Base-by-base conservation (phyloP, 2,329 filamentous ascomycete genomes). In the Daldinia sp. region DNA sequence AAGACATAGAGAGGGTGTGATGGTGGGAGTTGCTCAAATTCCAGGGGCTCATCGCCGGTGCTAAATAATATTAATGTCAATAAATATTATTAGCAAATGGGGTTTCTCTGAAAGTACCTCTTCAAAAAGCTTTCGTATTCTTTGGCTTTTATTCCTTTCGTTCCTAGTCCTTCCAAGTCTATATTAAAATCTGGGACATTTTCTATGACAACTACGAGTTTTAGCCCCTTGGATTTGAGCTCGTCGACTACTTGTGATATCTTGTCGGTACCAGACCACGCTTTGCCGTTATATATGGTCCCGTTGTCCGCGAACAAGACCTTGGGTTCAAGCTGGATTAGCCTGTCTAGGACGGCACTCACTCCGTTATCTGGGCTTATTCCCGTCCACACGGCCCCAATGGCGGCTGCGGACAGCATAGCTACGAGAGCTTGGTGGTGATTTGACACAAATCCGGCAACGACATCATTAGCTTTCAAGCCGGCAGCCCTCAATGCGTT, bases 361-460 rank as follows among this genome's bases (percentile, higher is more conserved):
- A 96, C 92, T 9, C 94, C 94, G 13, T 90, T 97, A 76, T 98
- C 94, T 2, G 94, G 93, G 71, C 92, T 96, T 49, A 97, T 92
- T 5, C 91, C 91, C 0, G 94, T 97, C 94, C 94, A 98, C 34
- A 97, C 86, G 13, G 91, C 94, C 27, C 95, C 95, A 1, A 97
- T 77, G 0, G 92, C 88, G 0, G 93, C 89, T 0, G 93, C 86
- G 1, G 92, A 91, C 29, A 99, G 83, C 89, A 96, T 95, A 17
- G 93, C 92, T 9, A 97, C 88, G 17, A 98, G 80, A 0, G 94
- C 91, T 75, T 96, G 91, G 5, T 87, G 87, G 75, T 97, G 93
- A 73, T 99, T 98, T 19, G 92, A 94, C 11, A 97, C 87, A 74
- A 94, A 97, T 7, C 87, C 87, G 39, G 85, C 86, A n/a, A 89